A percentile compares a stretch with the other conserved stretches of the same genome.
Evolutionary conservation across 73 alveolate genomes (phyloP).

Genomic region (Paramecium octaurelia): DNA sequence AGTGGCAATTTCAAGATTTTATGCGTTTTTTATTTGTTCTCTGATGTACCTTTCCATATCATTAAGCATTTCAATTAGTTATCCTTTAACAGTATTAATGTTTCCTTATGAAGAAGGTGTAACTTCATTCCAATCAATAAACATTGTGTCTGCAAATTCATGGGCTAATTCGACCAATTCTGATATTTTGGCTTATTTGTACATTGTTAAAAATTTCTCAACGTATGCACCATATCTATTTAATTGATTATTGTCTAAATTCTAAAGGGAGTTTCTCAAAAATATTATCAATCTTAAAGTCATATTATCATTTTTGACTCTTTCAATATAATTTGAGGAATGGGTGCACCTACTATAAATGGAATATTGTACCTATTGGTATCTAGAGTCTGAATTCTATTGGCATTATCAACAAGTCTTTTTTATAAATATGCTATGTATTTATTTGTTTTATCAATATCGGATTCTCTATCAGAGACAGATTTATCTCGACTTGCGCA

Average conservation of each 20-base stretch:
- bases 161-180: conserved; percentile 38
- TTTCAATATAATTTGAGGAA: conserved; percentile 12
- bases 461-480: background rate
- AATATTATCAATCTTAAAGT: conserved; percentile 27
- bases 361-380: background rate
- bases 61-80: background rate
- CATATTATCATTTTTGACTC: conserved; percentile 36
- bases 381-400: conserved; percentile 2
- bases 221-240: background rate
- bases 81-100: background rate
- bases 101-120: background rate
- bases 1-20: background rate
- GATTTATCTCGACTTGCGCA: conserved; percentile 28
- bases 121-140: background rate
- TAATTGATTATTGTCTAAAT: background rate
- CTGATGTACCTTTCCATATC: conserved; percentile 31
- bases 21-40: background rate
- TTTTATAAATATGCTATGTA: background rate
- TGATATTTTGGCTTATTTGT: conserved; percentile 12
- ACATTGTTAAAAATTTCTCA: background rate
- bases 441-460: conserved; percentile 2
- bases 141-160: conserved; percentile 32
- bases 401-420: background rate
- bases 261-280: conserved; percentile 9
- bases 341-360: background rate